Evolutionary conservation across 352 stramenopile genomes (phyloP).

Genomic region (Globisporangium recalcitrans): DNA sequence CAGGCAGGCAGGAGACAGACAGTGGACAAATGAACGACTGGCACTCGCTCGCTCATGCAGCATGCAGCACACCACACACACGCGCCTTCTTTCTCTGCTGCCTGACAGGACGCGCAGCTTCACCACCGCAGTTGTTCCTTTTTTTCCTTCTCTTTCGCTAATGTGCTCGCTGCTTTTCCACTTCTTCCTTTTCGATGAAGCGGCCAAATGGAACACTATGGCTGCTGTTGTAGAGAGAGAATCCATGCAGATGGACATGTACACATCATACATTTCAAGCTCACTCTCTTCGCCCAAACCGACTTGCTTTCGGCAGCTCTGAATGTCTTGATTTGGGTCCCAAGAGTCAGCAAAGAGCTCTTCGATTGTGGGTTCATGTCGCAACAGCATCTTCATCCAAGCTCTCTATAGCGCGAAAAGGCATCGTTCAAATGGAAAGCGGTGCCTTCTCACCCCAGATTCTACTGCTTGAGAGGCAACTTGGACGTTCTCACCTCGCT

Average conservation of each 20-base stretch:
- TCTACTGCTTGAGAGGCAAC: no score
- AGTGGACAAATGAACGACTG: neutral
- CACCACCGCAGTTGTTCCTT: neutral
- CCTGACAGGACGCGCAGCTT: neutral
- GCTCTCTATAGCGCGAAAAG: no score
- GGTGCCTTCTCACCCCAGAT: no score
- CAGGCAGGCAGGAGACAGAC: neutral
- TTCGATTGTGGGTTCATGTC: no score
- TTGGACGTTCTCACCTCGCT: no score
- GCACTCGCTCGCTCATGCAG: neutral
- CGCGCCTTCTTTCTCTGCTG: neutral
- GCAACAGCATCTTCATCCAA: no score
- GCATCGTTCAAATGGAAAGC: no score
- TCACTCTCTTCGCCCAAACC: no score
- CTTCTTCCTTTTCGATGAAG: neutral
- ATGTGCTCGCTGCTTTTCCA: neutral
- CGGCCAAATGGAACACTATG: neutral
- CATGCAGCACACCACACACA: neutral
- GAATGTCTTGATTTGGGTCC: no score
- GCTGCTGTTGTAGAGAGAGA: neutral
- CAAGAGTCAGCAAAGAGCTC: no score
- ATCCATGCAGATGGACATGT: neutral
- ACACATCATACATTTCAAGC: no score
- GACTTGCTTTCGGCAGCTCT: neutral
- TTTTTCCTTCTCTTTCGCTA: constrained; percentile 1